phyloP scores from a whole-genome alignment of 371 early-diverging fungal genomes.

The Mucor plumbeus region DNA sequence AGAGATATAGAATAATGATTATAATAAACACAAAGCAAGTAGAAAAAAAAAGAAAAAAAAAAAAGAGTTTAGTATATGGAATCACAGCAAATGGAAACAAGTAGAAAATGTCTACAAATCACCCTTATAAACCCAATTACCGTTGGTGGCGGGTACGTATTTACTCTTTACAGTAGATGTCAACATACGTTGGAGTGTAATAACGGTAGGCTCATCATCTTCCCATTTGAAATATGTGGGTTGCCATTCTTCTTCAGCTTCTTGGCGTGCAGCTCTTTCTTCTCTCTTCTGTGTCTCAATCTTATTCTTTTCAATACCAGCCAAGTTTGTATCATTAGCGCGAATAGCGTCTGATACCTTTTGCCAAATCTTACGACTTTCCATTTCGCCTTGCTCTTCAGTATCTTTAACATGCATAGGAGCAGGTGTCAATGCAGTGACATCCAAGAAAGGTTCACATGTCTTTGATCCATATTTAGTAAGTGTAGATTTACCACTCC shows the following conservation, averaged over 20 bases:
- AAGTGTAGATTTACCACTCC: constrained; percentile 66
- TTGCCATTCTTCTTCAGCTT: constrained; percentile 60
- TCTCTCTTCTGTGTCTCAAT: constrained; percentile 77
- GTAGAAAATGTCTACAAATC: background rate
- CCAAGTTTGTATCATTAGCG: constrained; percentile 65
- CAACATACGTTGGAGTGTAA: constrained; percentile 41
- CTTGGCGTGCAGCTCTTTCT: constrained; percentile 64
- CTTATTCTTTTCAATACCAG: constrained; percentile 69
- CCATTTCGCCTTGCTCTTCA: constrained; percentile 64
- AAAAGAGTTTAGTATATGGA: background rate
- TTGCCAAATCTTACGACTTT: constrained; percentile 75
- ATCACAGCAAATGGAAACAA: background rate
- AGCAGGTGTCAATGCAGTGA: constrained; percentile 43
- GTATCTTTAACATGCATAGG: constrained; percentile 46
- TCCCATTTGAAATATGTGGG: constrained; percentile 63
- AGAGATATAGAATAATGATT: constrained; percentile 3
- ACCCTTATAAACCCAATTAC: constrained; percentile 48
- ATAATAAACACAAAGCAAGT: no score
- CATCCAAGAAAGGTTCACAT: constrained; percentile 63
- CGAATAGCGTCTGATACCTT: constrained; percentile 73
- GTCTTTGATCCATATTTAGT: constrained; percentile 51
- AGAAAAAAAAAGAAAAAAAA: no score
- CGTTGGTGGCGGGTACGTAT: constrained; percentile 40
- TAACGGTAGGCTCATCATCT: constrained; percentile 49
- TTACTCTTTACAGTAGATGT: constrained; percentile 41